Base-by-base conservation (phyloP, 2,329 filamentous ascomycete species). In the Aspergillus hortae region DNA sequence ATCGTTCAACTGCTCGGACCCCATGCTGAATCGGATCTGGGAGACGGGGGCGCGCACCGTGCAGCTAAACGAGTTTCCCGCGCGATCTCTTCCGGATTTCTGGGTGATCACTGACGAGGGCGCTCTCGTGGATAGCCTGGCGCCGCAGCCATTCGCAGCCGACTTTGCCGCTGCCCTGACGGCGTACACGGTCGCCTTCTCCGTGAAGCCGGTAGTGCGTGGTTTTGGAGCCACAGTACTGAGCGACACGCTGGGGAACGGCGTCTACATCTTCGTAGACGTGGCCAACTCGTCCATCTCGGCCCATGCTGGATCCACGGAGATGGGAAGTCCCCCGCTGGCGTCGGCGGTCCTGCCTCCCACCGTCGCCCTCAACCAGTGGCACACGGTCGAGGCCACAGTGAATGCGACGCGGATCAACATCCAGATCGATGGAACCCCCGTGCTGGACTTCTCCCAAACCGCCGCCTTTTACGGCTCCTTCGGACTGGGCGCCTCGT, bases 151-250 rank as follows among this genome's bases (percentile, higher is more conserved):
- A 2, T 55, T 30, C 15, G 32, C 44, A 11, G 19, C 44, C 4
- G 47, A 42, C 32, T 52, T 41, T 17, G 38, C 49, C n/a, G 17
- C 53, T 12, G 23, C 30, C 1, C n/a, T 58, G 48, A 56, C 41
- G 9, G 30, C 32, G 23, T 58, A 54, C 11, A 32, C 50, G 2
- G n/a, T 58, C 3, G 21, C 17, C 9, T 58, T 56, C 32, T 42
- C 35, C 4, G 56, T 52, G 3, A 67, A 70, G 55, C 60, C 67
- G 10, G 43, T 63, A 1, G 44, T 43, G 5, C 60, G 61, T 1
- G 66, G 64, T 0, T 69, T 72, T 35, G 63, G 60, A 1, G 67
- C 70, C 38, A 59, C 58, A 0, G 64, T 70, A 1, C 55, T 71
- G 1, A 54, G 58, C 12, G 62, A 68, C 52, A 68, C 67, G 0